phyloP scores from a whole-genome alignment of 2,329 filamentous ascomycete genomes.

The Xylariaceae sp. region DNA sequence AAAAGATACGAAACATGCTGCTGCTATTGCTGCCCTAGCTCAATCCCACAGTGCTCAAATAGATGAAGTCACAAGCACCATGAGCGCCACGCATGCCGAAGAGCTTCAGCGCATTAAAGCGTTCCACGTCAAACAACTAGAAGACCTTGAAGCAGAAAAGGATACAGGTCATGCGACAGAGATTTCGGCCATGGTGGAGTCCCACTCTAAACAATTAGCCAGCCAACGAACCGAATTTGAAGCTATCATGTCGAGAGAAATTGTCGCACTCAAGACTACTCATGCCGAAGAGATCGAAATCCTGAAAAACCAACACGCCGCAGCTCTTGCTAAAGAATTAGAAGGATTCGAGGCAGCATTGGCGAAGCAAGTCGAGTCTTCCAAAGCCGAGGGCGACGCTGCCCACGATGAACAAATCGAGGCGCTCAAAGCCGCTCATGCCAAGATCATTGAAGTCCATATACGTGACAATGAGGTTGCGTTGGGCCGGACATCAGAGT shows the following conservation, averaged over 20 bases:
- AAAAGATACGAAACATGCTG: slow-evolving; percentile 18
- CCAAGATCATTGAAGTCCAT: slow-evolving; percentile 30
- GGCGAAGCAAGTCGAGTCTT: slow-evolving; percentile 31
- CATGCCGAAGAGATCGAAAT: slow-evolving; percentile 30
- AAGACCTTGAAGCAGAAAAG: slow-evolving; percentile 22
- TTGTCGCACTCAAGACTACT: slow-evolving; percentile 26
- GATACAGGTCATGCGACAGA: slow-evolving; percentile 18
- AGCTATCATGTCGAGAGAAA: slow-evolving; percentile 24
- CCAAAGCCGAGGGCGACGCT: slow-evolving; percentile 29
- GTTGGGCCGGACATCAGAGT: slow-evolving; percentile 25
- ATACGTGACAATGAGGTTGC: slow-evolving; percentile 28
- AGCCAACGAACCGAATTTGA: slow-evolving; percentile 25
- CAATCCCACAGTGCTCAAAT: slow-evolving; percentile 14
- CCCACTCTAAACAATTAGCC: slow-evolving; percentile 28
- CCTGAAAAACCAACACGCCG: slow-evolving; percentile 27
- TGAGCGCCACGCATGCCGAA: slow-evolving; percentile 13
- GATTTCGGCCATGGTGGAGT: slow-evolving; percentile 24
- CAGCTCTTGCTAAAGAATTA: slow-evolving; percentile 29
- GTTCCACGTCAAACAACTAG: slow-evolving; percentile 18
- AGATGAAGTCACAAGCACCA: slow-evolving; percentile 13
- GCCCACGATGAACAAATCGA: slow-evolving; percentile 29
- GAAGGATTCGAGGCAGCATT: slow-evolving; percentile 30
- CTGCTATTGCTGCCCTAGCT: slow-evolving; percentile 19
- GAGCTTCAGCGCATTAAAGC: slow-evolving; percentile 22
- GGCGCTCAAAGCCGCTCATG: slow-evolving; percentile 29